Evolutionary conservation across 1,284 basidiomycete genomes (phyloP), one percentile per base, ranked within the genome.

Genomic region (Chalciporus sp.): DNA sequence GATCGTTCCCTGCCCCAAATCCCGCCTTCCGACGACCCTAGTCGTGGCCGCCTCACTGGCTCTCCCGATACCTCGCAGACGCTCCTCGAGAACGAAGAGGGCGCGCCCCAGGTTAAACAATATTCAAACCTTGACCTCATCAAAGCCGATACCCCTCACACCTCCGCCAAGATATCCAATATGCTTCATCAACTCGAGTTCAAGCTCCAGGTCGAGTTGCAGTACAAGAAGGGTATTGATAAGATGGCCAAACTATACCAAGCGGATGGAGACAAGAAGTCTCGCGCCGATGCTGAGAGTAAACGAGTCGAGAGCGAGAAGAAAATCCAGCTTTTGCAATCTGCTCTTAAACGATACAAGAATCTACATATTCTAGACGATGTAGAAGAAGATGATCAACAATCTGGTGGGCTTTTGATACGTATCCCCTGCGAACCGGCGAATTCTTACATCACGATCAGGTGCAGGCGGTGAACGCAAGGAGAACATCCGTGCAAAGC

Each of bases 121-220:
- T 86, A 86, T 69, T 83, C 84, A 59, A 91, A 91, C 66, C 79
- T 93, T 56, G 97, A 99, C 79, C 79, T 99, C 60, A 92, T 98
- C 74, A 96, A 96, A 74, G 95, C 95, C 62, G 97, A 99, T 75
- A 96, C 95, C 37, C 96, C 96, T 19, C 86, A 96, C 68, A 96
- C 94, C 20, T 91, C 94, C 6, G 92, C 94, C 59, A 99, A 98
- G 79, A 98, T 99, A 71, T 92, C 94, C 44, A 87, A 88, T 63
- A 98, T 98, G 96, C 85, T 99, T 53, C 95, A 98, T 74, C 95
- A 98, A 74, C 88, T 99, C 61, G 95, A 99, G 73, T 98, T 98
- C 84, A 99, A 99, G 77, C 88, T 98, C 49, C 94, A 96, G 74
- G 93, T 99, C 62, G 97, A 99, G 74, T 87, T 92, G 77, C 95